Evolutionary conservation across 768 basidiomycete species (phyloP).

Genomic region (Termitomyces sp.): DNA sequence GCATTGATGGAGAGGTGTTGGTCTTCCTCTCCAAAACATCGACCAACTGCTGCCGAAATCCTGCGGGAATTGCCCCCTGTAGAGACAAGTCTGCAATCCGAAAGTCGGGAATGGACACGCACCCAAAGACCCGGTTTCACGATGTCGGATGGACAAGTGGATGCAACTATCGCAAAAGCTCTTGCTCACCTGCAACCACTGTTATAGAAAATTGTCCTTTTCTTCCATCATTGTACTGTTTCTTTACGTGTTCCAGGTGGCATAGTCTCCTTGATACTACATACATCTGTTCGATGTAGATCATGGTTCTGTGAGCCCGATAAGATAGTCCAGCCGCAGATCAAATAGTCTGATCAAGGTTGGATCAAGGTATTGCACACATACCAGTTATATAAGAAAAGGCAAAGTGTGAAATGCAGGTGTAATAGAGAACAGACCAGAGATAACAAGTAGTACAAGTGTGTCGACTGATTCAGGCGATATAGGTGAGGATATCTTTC

Average conservation of each 20-base stretch:
- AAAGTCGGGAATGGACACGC: background rate
- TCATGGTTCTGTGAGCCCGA: too few relatives aligned
- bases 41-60: conserved; percentile 1
- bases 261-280: background rate
- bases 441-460: too few relatives aligned
- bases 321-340: too few relatives aligned
- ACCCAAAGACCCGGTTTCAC: background rate
- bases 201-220: background rate
- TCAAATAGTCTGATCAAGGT: too few relatives aligned
- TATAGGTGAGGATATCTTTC: too few relatives aligned
- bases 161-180: background rate
- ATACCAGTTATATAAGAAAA: too few relatives aligned
- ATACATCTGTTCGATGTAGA: too few relatives aligned
- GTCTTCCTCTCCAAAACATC: background rate
- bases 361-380: too few relatives aligned
- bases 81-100: background rate
- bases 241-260: too few relatives aligned
- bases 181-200: background rate
- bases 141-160: background rate
- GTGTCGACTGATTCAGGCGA: too few relatives aligned
- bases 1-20: conserved; percentile 4
- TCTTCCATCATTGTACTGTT: background rate
- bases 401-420: too few relatives aligned
- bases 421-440: too few relatives aligned
- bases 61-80: background rate